phyloP scores from a whole-genome alignment of 202 grass and related monocot species.

The Setaria italica region DNA sequence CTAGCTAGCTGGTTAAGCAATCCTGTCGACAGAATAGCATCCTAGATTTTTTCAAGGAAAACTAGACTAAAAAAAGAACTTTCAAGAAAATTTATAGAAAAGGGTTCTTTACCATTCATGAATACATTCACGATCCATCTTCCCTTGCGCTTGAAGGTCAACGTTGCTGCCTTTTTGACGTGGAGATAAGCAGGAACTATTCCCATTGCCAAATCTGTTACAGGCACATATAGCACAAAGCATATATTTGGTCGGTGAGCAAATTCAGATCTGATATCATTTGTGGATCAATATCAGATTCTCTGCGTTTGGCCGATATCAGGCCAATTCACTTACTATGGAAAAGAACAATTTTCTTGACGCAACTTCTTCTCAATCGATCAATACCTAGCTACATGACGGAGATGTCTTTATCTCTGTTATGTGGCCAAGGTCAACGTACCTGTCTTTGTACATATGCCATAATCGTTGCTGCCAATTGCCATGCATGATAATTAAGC shows the following conservation, averaged over 20 bases:
- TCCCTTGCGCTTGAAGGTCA: conserved; percentile 5
- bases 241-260: background rate
- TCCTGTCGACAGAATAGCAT: background rate
- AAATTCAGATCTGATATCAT: conserved; percentile 10
- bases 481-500: conserved; percentile 6
- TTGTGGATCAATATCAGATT: background rate
- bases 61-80: background rate
- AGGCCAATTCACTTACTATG: background rate
- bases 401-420: background rate
- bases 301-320: background rate
- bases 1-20: background rate
- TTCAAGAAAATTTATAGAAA: background rate
- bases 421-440: background rate
- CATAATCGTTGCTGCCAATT: background rate
- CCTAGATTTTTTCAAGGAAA: background rate
- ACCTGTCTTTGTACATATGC: conserved; percentile 9
- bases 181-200: conserved; percentile 38
- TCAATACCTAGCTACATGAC: background rate
- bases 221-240: background rate
- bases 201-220: conserved; percentile 19
- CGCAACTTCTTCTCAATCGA: background rate
- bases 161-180: background rate
- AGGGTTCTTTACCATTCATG: background rate
- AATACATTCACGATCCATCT: background rate
- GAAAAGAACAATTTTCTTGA: background rate